A percentile compares a stretch with the other conserved stretches of the same genome.
Conservation (phyloP, 331 rosid species). For the Phaseolus coccineus region DNA sequence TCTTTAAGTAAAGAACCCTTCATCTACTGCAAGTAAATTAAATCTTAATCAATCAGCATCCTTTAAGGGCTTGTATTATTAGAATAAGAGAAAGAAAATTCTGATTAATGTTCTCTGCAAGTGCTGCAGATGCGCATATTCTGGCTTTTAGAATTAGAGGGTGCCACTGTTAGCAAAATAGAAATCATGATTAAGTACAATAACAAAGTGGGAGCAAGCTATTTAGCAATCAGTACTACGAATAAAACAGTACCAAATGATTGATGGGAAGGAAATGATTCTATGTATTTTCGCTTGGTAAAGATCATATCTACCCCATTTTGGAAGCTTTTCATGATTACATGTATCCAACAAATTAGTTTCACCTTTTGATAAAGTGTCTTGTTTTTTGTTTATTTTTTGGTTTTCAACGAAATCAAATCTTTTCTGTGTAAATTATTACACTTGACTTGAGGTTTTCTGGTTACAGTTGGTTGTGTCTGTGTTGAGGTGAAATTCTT, state of each 20-base stretch:
- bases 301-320: conserved; percentile 46
- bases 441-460: conserved; percentile 40
- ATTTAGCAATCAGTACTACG: conserved; percentile 40
- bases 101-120: neutral
- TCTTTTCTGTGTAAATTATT: conserved; percentile 14
- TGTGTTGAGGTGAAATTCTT: conserved; percentile 11
- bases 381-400: conserved; percentile 17
- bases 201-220: conserved; percentile 48
- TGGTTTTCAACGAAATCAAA: conserved; percentile 29
- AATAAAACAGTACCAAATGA: conserved; percentile 49
- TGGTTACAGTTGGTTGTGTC: conserved; percentile 1
- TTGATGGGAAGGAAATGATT: conserved; percentile 43
- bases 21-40: neutral
- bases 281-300: conserved; percentile 44
- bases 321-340: conserved; percentile 60
- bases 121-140: conserved; percentile 32
- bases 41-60: conserved; percentile 2
- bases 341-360: conserved; percentile 50
- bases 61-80: neutral
- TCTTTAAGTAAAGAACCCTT: neutral
- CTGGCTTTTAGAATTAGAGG: conserved; percentile 40
- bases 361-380: conserved; percentile 53
- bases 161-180: conserved; percentile 15
- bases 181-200: conserved; percentile 38
- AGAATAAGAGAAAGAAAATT: conserved; percentile 11